Conservation (phyloP, 2,329 filamentous ascomycete genomes). For the Trichoderma simmonsii region DNA sequence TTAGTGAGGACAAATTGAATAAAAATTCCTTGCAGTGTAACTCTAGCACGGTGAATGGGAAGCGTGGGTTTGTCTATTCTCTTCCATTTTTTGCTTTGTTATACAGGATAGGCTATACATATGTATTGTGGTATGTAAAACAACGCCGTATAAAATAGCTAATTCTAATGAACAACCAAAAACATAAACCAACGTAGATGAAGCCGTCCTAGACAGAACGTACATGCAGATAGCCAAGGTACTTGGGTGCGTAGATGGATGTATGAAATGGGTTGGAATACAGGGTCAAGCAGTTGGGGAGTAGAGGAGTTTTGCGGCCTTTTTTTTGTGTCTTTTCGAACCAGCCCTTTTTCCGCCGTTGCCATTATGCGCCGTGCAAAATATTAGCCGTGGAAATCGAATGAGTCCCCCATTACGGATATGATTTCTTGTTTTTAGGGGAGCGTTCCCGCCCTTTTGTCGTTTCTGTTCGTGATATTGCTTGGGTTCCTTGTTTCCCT, state of each 20-base stretch:
- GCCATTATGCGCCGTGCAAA: not conserved
- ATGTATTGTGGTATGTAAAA: constrained; percentile 4
- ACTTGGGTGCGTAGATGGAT: not conserved
- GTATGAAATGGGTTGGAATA: not conserved
- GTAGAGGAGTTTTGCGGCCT: not conserved
- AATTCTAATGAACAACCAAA: constrained; percentile 6
- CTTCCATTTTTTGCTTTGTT: not conserved
- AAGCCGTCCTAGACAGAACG: not conserved
- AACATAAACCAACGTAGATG: not conserved
- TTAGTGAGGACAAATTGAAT: not conserved
- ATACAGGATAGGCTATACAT: not conserved
- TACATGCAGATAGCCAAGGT: not conserved
- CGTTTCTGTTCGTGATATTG: not conserved
- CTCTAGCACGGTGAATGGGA: not conserved
- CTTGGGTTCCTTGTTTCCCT: not conserved
- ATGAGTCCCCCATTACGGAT: not conserved
- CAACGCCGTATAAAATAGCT: constrained; percentile 6
- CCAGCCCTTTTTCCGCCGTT: not conserved
- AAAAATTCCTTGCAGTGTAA: not conserved
- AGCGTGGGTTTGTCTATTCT: not conserved
- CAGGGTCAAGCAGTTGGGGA: not conserved
- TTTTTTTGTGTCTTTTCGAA: not conserved
- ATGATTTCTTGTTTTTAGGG: not conserved
- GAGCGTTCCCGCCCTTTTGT: not conserved
- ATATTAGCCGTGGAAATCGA: not conserved